Percentiles rank a stretch among this genome's conserved stretches.
Conservation (phyloP, 305 asterid species). For the Salvia sclarea region DNA sequence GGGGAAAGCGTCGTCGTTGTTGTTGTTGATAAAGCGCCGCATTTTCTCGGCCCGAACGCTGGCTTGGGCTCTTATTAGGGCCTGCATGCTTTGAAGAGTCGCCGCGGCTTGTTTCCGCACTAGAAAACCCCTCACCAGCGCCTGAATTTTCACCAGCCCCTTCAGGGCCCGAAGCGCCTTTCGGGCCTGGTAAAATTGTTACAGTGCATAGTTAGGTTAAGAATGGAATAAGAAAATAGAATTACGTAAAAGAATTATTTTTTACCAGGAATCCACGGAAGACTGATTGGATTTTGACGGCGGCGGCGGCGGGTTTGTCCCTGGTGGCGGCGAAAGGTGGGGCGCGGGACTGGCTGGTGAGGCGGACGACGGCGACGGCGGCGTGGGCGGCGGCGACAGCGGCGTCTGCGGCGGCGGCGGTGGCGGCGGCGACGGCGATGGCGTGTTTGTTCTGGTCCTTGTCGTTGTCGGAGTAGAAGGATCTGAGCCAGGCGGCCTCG, state of each 20-base stretch:
- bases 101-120: constrained; percentile 64
- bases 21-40: constrained; percentile 24
- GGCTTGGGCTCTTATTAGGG: constrained; percentile 60
- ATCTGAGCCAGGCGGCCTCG: constrained; percentile 80
- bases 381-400: constrained; percentile 84
- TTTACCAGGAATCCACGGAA: constrained; percentile 88
- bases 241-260: too few relatives aligned
- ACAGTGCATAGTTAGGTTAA: too few relatives aligned
- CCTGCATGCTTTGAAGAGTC: constrained; percentile 61
- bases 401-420: constrained; percentile 84
- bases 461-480: constrained; percentile 52
- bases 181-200: too few relatives aligned
- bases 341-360: constrained; percentile 63
- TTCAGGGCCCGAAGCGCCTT: constrained; percentile 67
- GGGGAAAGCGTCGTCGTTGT: constrained; percentile 26
- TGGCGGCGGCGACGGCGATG: constrained; percentile 86
- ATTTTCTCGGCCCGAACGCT: constrained; percentile 59
- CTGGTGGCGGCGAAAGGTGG: constrained; percentile 37
- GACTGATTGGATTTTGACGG: constrained; percentile 62
- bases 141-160: constrained; percentile 68
- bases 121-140: constrained; percentile 58
- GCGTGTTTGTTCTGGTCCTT: constrained; percentile 77
- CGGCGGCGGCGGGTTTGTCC: constrained; percentile 66
- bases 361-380: constrained; percentile 70
- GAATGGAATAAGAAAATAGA: background rate